phyloP scores from a whole-genome alignment of 495 filamentous ascomycete genomes.

The Penicillium soppii region DNA sequence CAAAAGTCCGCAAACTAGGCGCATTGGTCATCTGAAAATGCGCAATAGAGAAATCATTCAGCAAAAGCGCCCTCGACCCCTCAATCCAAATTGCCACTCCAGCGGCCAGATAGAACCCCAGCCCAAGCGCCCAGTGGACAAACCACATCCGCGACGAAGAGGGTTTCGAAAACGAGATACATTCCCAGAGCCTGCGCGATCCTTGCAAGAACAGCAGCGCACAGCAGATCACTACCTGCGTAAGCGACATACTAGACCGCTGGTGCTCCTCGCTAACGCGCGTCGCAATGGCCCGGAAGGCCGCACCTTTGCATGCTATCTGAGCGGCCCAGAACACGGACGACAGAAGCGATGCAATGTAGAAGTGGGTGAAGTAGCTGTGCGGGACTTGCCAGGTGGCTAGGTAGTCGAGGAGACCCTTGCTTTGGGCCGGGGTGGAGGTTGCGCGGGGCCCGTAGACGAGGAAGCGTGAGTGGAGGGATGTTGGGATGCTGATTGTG shows the following conservation, averaged over 20 bases:
- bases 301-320: slow-evolving; percentile 54
- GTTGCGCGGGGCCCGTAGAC: slow-evolving; percentile 58
- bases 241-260: slow-evolving; percentile 54
- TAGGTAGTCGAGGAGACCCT: slow-evolving; percentile 48
- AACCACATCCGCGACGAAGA: slow-evolving; percentile 79
- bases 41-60: neutral
- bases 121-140: slow-evolving; percentile 75
- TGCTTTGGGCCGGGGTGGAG: slow-evolving; percentile 9
- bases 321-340: slow-evolving; percentile 78
- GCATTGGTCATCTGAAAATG: slow-evolving; percentile 36
- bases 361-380: slow-evolving; percentile 85
- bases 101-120: slow-evolving; percentile 72
- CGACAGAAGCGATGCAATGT: slow-evolving; percentile 65
- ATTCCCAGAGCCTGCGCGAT: slow-evolving; percentile 72
- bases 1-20: slow-evolving; percentile 57
- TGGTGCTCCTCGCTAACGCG: slow-evolving; percentile 37
- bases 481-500: slow-evolving; percentile 47
- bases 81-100: slow-evolving; percentile 84
- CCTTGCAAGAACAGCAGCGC: slow-evolving; percentile 72
- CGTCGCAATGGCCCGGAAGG: slow-evolving; percentile 40
- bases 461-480: slow-evolving; percentile 55
- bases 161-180: slow-evolving; percentile 57
- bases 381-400: slow-evolving; percentile 70
- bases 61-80: slow-evolving; percentile 49
- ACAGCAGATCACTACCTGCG: slow-evolving; percentile 69